Evolutionary conservation across 352 stramenopile genomes (phyloP).

Genomic region (Phytopythium boreale): DNA sequence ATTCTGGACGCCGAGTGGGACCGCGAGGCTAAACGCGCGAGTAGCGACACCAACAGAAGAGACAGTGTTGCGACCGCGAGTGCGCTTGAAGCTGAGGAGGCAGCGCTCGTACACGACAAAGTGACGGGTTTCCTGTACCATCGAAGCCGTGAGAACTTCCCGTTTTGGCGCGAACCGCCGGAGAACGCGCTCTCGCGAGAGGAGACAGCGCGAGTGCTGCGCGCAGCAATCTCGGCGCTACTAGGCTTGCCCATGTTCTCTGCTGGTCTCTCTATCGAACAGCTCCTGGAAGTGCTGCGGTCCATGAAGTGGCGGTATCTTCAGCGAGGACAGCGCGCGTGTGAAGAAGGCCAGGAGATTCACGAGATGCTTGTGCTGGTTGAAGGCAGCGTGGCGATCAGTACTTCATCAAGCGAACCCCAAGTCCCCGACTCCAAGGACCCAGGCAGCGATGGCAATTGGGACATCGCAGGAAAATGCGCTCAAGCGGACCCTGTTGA

Average conservation of each 20-base stretch:
- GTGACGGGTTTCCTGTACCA: slow-evolving; percentile 55
- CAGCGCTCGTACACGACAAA: slow-evolving; percentile 47
- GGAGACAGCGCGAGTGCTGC: slow-evolving; percentile 47
- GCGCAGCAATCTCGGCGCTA: slow-evolving; percentile 26
- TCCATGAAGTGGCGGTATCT: slow-evolving; percentile 32
- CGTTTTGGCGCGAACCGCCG: slow-evolving; percentile 48
- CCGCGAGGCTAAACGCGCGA: not conserved
- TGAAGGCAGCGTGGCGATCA: slow-evolving; percentile 23
- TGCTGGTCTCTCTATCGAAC: slow-evolving; percentile 35
- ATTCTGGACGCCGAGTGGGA: slow-evolving; percentile 28
- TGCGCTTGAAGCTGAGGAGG: slow-evolving; percentile 10
- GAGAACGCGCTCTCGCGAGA: slow-evolving; percentile 34
- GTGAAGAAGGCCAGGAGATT: slow-evolving; percentile 24
- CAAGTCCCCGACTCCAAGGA: not conserved
- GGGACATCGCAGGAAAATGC: not conserved
- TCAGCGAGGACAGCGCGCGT: slow-evolving; percentile 17
- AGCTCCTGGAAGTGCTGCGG: slow-evolving; percentile 50
- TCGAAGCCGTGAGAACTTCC: slow-evolving; percentile 51
- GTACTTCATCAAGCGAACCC: not conserved
- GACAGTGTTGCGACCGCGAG: slow-evolving; percentile 9
- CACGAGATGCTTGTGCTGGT: slow-evolving; percentile 40
- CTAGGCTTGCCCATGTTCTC: slow-evolving; percentile 27
- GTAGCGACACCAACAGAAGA: not conserved
- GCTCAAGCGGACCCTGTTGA: not conserved
- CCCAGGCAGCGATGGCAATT: not conserved